Percentiles rank a stretch among this genome's conserved stretches.
These are phyloP conservation scores for Hyaloscypha finlandica DNA, from an alignment of 495 filamentous ascomycete genomes.

Conservation along the genomic window DNA sequence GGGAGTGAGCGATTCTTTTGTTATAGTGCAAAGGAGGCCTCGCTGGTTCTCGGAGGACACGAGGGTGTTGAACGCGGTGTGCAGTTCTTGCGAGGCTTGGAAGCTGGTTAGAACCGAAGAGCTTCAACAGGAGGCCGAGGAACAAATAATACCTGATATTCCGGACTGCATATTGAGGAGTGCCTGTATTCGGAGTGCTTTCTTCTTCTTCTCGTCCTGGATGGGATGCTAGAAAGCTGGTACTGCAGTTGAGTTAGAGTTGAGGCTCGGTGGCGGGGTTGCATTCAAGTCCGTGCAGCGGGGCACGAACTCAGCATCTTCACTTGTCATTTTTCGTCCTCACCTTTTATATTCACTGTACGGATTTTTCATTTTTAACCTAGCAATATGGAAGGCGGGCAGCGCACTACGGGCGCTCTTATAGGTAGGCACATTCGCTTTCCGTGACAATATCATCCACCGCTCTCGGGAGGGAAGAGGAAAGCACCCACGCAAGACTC, in stretches of 20 bases:
- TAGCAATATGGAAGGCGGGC: slow-evolving; percentile 26
- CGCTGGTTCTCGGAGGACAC: slow-evolving; percentile 64
- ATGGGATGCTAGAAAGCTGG: not conserved
- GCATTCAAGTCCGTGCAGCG: slow-evolving; percentile 16
- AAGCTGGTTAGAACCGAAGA: not conserved
- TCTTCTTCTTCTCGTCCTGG: slow-evolving; percentile 3
- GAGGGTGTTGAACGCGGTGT: slow-evolving; percentile 76
- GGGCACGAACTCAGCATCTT: slow-evolving; percentile 4
- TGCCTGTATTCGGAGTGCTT: not conserved
- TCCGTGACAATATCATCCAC: not conserved
- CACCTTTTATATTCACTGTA: slow-evolving; percentile 3
- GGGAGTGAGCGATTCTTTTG: slow-evolving; percentile 71
- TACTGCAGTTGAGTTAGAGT: not conserved
- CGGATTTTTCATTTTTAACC: not conserved
- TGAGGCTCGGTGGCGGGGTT: slow-evolving; percentile 15
- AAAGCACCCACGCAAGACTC: not conserved
- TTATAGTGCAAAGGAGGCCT: slow-evolving; percentile 81
- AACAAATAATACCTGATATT: slow-evolving; percentile 63
- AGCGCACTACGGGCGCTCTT: slow-evolving; percentile 26
- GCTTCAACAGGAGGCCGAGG: not conserved
- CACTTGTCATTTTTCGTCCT: not conserved
- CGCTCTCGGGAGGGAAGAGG: not conserved
- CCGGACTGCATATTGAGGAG: slow-evolving; percentile 75
- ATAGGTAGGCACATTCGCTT: slow-evolving; percentile 25
- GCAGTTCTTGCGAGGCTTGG: slow-evolving; percentile 83